Conservation (phyloP, 805 yeast species). For the Hagleromyces aurorensis region DNA sequence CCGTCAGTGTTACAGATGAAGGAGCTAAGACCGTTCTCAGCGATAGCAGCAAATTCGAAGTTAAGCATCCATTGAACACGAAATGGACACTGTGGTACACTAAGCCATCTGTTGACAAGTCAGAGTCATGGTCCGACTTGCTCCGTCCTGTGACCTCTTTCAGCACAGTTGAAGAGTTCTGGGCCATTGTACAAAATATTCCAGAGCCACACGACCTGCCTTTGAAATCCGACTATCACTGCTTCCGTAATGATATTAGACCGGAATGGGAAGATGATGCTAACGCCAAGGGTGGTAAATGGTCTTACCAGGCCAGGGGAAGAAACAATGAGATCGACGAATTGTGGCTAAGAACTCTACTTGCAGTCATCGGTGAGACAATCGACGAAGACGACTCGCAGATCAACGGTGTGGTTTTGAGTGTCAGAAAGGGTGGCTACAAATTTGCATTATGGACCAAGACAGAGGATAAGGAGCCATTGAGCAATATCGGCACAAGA, state of each 20-base stretch:
- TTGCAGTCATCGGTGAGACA: conserved; percentile 92
- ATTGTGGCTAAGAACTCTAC: conserved; percentile 82
- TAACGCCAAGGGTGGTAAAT: conserved; percentile 89
- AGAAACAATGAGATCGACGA: conserved; percentile 67
- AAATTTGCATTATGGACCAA: conserved; percentile 93
- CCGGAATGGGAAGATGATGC: conserved; percentile 98
- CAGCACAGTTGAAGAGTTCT: conserved; percentile 94
- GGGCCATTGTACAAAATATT: conserved; percentile 94
- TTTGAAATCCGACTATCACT: conserved; percentile 85
- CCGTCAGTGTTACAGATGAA: conserved; percentile 18
- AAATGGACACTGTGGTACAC: conserved; percentile 98
- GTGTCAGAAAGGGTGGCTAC: conserved; percentile 72
- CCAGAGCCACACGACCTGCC: conserved; percentile 91
- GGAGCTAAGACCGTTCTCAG: conserved; percentile 28
- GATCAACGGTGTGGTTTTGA: conserved; percentile 90
- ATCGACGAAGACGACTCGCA: conserved; percentile 77
- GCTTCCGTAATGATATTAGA: conserved; percentile 86
- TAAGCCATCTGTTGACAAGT: conserved; percentile 73
- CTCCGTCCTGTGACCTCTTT: conserved; percentile 89
- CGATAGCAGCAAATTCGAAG: conserved; percentile 26
- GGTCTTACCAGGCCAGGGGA: conserved; percentile 72
- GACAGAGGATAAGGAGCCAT: conserved; percentile 55
- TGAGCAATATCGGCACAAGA: conserved; percentile 72
- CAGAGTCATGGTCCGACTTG: conserved; percentile 86
- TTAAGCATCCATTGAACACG: conserved; percentile 75